Evolutionary conservation across 306 rosid species (phyloP).

Genomic region (Cercis canadensis): DNA sequence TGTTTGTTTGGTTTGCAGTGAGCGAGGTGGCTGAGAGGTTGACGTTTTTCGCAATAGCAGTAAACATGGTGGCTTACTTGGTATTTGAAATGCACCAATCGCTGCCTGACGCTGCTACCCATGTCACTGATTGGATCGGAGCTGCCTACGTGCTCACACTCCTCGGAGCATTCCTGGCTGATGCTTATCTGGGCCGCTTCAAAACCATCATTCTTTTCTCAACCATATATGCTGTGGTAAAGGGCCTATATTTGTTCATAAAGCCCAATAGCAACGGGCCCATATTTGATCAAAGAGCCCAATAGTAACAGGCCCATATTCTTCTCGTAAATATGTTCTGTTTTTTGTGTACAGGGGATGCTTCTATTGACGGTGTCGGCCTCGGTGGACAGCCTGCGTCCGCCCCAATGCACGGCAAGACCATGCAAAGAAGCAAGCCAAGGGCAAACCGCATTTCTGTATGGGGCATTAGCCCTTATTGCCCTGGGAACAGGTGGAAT

Average conservation of each 20-base stretch:
- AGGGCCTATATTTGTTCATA: background rate
- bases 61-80: conserved; percentile 60
- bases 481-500: conserved; percentile 72
- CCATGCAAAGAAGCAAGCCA: conserved; percentile 50
- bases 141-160: conserved; percentile 60
- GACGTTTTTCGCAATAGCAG: conserved; percentile 56
- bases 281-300: background rate
- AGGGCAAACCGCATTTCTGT: conserved; percentile 49
- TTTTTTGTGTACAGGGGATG: conserved; percentile 48
- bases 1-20: conserved; percentile 25
- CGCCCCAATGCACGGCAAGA: conserved; percentile 41
- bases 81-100: conserved; percentile 53
- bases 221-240: conserved; percentile 45
- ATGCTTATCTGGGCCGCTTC: conserved; percentile 70
- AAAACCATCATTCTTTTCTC: conserved; percentile 60
- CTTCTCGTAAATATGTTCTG: too few relatives aligned
- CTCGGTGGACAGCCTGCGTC: conserved; percentile 47
- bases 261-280: background rate
- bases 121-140: conserved; percentile 65
- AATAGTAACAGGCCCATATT: background rate
- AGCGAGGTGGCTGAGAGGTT: conserved; percentile 66
- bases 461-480: conserved; percentile 51
- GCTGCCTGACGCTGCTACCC: conserved; percentile 58
- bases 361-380: conserved; percentile 57
- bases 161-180: conserved; percentile 64